These are phyloP conservation scores for Umbelopsis isabellina DNA, from an alignment of 192 early-diverging fungal genomes.

Conservation along the genomic window DNA sequence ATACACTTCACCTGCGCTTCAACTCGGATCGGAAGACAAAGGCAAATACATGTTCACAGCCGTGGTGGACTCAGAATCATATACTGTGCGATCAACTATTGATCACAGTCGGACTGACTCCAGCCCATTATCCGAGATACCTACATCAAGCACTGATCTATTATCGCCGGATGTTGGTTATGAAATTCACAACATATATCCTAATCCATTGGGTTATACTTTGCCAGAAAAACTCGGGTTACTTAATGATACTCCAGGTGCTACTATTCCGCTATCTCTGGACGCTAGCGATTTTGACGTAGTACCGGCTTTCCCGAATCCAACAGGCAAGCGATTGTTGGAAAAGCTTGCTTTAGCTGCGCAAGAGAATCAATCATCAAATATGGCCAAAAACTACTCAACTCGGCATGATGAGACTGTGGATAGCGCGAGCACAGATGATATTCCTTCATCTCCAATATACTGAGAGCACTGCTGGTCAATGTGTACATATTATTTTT, in stretches of 20 bases:
- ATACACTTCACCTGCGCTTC: too few species aligned
- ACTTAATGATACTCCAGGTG: neutral
- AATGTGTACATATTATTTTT: neutral
- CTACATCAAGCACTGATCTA: conserved; percentile 6
- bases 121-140: neutral
- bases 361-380: neutral
- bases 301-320: neutral
- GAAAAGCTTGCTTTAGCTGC: conserved; percentile 9
- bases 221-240: neutral
- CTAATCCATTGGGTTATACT: neutral
- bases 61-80: too few species aligned
- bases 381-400: too few species aligned
- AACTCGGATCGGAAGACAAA: too few species aligned
- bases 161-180: conserved; percentile 1
- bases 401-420: neutral
- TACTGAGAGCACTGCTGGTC: neutral
- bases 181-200: neutral
- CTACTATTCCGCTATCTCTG: conserved; percentile 5
- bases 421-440: neutral
- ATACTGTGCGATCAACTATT: too few species aligned
- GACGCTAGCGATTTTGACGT: neutral
- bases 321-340: neutral
- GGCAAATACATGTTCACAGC: too few species aligned
- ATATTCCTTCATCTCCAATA: neutral
- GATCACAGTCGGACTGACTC: too few species aligned